These are phyloP conservation scores for Candida qinlingensis DNA, from an alignment of 805 yeast genomes.

Conservation along the genomic window DNA sequence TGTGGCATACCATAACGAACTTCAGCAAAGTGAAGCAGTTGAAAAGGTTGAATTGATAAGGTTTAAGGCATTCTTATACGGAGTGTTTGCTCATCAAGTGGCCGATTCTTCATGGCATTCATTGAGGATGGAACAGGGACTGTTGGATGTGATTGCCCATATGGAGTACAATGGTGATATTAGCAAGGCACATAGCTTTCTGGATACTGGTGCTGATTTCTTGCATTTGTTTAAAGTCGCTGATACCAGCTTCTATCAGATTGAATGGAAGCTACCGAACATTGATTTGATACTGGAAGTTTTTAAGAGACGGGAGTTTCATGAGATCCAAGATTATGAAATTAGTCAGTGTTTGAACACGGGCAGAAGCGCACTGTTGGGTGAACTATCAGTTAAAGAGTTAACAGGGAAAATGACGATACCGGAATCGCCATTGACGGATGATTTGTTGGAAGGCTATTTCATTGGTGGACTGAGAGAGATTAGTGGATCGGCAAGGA, in stretches of 20 bases:
- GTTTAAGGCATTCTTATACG: conserved; percentile 52
- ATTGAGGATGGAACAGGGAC: conserved; percentile 45
- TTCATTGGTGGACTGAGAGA: conserved; percentile 51
- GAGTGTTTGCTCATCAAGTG: conserved; percentile 57
- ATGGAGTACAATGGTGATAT: conserved; percentile 50
- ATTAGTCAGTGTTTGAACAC: conserved; percentile 46
- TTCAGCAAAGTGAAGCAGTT: conserved; percentile 5
- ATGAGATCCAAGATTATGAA: conserved; percentile 26
- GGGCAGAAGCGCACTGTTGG: conserved; percentile 46
- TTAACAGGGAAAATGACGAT: conserved; percentile 6
- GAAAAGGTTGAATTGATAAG: conserved; percentile 22
- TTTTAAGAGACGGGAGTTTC: conserved; percentile 32
- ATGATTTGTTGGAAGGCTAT: conserved; percentile 39
- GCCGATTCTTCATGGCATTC: conserved; percentile 71
- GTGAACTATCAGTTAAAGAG: conserved; percentile 32
- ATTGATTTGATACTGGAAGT: conserved; percentile 37
- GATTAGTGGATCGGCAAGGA: conserved; percentile 32
- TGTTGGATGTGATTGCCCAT: conserved; percentile 43
- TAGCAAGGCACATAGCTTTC: conserved; percentile 44
- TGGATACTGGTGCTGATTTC: conserved; percentile 66
- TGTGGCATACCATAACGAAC: conserved; percentile 31
- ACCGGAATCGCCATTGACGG: conserved; percentile 38
- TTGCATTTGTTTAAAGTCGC: conserved; percentile 37
- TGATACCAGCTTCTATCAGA: conserved; percentile 18
- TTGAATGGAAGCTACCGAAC: conserved; percentile 39